Conservation (phyloP, 805 yeast species). For the Saturnispora saitoi region DNA sequence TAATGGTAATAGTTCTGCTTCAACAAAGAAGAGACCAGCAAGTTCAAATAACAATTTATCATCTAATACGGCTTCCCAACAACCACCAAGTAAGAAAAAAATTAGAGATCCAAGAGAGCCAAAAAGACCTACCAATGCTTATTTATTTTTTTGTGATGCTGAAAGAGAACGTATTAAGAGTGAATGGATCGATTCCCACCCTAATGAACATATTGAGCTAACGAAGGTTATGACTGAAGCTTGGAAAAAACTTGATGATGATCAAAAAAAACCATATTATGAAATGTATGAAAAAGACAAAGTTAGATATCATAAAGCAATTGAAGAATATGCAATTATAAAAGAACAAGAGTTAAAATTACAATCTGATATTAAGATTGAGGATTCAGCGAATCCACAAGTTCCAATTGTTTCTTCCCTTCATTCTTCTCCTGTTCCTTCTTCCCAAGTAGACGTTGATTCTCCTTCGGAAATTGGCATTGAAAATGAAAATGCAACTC, state of each 20-base stretch:
- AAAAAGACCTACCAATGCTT: conserved; percentile 85
- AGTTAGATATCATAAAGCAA: conserved; percentile 63
- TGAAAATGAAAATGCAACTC: background rate
- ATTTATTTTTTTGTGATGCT: conserved; percentile 75
- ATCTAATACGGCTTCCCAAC: conserved; percentile 18
- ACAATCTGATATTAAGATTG: conserved; percentile 5
- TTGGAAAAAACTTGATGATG: conserved; percentile 70
- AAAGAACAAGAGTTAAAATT: conserved; percentile 16
- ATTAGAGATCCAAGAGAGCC: conserved; percentile 79
- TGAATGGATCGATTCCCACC: conserved; percentile 43
- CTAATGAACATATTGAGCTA: conserved; percentile 52
- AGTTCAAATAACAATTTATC: conserved; percentile 4
- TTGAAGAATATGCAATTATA: conserved; percentile 37
- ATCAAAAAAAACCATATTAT: conserved; percentile 63
- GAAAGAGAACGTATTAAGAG: conserved; percentile 67
- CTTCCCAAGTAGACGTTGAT: background rate
- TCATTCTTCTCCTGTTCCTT: background rate
- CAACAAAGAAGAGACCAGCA: background rate
- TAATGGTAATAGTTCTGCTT: background rate
- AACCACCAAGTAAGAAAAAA: conserved; percentile 21
- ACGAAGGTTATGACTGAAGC: conserved; percentile 75
- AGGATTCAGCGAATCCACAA: background rate
- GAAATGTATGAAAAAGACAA: conserved; percentile 73
- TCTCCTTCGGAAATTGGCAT: background rate
- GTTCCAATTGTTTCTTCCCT: background rate